Percentiles rank a stretch among this genome's conserved stretches.
Conservation (phyloP, 257 asterid genomes). For the Solanum corneliomulleri region DNA sequence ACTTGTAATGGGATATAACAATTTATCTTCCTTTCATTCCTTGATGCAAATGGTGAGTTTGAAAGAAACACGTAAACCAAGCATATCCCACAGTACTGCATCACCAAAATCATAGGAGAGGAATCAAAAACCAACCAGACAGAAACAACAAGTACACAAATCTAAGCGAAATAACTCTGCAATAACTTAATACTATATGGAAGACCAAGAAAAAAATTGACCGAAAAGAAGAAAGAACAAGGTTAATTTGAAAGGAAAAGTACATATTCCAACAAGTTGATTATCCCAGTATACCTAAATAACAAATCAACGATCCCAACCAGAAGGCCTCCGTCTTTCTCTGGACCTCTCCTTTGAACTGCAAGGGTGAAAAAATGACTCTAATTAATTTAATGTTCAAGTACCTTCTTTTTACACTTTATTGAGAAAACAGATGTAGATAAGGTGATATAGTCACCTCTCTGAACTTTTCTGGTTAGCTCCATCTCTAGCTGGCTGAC, state of each 20-base stretch:
- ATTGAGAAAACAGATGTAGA: neutral
- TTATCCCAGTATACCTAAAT: neutral
- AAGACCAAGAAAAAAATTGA: neutral
- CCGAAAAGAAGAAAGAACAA: neutral
- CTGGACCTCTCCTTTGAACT: constrained; percentile 53
- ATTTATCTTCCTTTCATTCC: neutral
- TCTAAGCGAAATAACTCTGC: neutral
- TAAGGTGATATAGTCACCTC: constrained; percentile 27
- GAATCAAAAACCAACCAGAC: neutral
- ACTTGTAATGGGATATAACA: neutral
- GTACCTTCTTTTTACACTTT: neutral
- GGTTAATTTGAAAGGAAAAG: neutral
- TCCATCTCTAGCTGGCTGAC: constrained; percentile 22
- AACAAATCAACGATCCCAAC: constrained; percentile 68
- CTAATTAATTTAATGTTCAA: neutral
- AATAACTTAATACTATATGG: neutral
- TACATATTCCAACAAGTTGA: neutral
- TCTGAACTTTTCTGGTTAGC: constrained; percentile 29
- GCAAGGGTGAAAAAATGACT: neutral
- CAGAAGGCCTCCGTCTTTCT: constrained; percentile 90
- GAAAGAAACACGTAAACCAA: neutral
- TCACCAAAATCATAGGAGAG: neutral
- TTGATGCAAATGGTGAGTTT: neutral
- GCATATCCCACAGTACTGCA: neutral
- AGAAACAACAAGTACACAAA: neutral